These are phyloP conservation scores for Fusarium nematophilum DNA, from an alignment of 2,329 filamentous ascomycete genomes.

Conservation along the genomic window DNA sequence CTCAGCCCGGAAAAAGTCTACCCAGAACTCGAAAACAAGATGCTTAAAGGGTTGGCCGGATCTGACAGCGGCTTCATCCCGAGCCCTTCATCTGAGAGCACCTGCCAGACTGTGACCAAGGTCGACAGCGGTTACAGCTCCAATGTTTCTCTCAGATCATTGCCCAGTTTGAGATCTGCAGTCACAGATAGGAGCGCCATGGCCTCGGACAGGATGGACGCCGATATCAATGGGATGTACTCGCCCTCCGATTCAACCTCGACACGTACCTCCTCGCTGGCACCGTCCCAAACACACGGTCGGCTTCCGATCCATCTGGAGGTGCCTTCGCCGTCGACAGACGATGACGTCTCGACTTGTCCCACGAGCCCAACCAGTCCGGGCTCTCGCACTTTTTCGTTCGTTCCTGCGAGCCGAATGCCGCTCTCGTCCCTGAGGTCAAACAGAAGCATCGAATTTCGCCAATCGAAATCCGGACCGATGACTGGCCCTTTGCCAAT, in stretches of 20 bases:
- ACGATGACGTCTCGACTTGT: constrained; percentile 33
- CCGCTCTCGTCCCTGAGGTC: constrained; percentile 36
- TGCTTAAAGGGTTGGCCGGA: constrained; percentile 40
- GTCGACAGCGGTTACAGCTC: constrained; percentile 73
- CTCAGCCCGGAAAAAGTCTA: constrained; percentile 37
- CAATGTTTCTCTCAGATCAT: constrained; percentile 67
- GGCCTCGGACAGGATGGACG: constrained; percentile 28
- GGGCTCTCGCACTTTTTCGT: constrained; percentile 29
- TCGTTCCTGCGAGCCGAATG: constrained; percentile 30
- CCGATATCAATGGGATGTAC: constrained; percentile 19
- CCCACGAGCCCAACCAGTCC: constrained; percentile 32
- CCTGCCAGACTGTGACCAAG: constrained; percentile 62
- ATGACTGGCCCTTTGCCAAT: constrained; percentile 19
- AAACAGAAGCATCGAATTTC: constrained; percentile 33
- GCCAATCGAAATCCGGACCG: constrained; percentile 11
- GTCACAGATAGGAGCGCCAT: constrained; percentile 36
- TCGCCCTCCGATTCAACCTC: constrained; percentile 33
- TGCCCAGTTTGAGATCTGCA: constrained; percentile 48
- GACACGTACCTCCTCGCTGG: constrained; percentile 32
- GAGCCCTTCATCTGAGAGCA: constrained; percentile 56
- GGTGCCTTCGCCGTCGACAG: constrained; percentile 24
- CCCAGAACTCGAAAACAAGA: constrained; percentile 37
- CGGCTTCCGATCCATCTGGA: constrained; percentile 34
- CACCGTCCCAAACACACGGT: constrained; percentile 29
- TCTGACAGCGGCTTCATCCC: constrained; percentile 63